These are phyloP conservation scores for Podospora australis DNA, from an alignment of 495 filamentous ascomycete species.

Conservation along the genomic window DNA sequence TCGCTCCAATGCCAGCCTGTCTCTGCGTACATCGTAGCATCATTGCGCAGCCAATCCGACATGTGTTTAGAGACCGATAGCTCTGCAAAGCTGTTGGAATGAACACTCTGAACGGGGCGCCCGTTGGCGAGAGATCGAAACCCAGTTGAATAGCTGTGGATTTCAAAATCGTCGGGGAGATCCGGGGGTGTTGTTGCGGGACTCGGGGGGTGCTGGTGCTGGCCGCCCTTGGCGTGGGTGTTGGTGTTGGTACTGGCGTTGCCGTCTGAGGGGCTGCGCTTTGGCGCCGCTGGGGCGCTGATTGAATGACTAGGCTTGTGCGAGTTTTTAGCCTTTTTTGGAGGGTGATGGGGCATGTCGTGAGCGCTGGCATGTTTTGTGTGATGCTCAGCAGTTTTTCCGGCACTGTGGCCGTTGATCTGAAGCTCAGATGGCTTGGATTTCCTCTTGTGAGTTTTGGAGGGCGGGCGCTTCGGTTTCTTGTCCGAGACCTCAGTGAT, in stretches of 20 bases:
- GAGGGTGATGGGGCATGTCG: constrained; percentile 31
- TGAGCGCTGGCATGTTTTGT: constrained; percentile 28
- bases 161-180: constrained; percentile 45
- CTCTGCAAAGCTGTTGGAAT: constrained; percentile 61
- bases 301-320: constrained; percentile 69
- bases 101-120: constrained; percentile 48
- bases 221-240: no score
- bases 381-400: constrained; percentile 22
- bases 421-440: constrained; percentile 46
- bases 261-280: constrained; percentile 48
- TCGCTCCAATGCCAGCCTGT: constrained; percentile 38
- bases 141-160: constrained; percentile 61
- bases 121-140: constrained; percentile 67
- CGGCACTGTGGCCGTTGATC: constrained; percentile 39
- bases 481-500: constrained; percentile 52
- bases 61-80: constrained; percentile 61
- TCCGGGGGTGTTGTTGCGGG: constrained; percentile 52
- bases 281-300: constrained; percentile 50
- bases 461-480: constrained; percentile 60
- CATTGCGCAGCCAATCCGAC: constrained; percentile 66
- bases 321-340: constrained; percentile 69
- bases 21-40: constrained; percentile 41
- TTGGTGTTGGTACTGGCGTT: no score
- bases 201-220: constrained; percentile 45
- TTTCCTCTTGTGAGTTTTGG: constrained; percentile 75